Percentiles rank a stretch among this genome's conserved stretches.
Conservation (phyloP, 2,329 filamentous ascomycete species). For the Chaetomium sp. region DNA sequence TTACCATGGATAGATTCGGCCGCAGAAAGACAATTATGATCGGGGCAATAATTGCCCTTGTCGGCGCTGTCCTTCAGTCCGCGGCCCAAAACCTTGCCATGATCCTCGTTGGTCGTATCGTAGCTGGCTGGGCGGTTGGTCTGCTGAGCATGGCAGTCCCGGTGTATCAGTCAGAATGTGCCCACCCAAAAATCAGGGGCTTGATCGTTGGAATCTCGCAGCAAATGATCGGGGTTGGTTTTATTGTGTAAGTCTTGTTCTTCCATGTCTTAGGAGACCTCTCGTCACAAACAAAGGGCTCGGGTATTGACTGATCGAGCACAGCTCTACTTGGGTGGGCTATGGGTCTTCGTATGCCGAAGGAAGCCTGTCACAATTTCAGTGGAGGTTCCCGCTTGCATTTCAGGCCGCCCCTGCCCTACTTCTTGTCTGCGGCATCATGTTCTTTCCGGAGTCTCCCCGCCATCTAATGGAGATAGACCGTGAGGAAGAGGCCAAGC, state of each 20-base stretch:
- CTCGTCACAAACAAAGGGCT: no score
- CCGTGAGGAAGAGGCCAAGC: constrained; percentile 50
- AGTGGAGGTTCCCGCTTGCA: constrained; percentile 45
- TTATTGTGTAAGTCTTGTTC: constrained; percentile 44
- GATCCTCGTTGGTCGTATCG: constrained; percentile 59
- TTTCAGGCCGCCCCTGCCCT: constrained; percentile 44
- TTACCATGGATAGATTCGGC: constrained; percentile 64
- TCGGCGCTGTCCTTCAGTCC: constrained; percentile 62
- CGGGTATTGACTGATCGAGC: neutral
- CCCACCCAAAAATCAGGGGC: constrained; percentile 57
- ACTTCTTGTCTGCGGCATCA: constrained; percentile 39
- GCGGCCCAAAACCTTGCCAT: constrained; percentile 58
- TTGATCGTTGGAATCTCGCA: constrained; percentile 56
- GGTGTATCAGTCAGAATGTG: constrained; percentile 58
- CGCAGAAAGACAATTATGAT: constrained; percentile 62
- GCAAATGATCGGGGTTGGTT: constrained; percentile 50
- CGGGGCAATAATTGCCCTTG: constrained; percentile 58
- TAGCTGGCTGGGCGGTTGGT: constrained; percentile 62
- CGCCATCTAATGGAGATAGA: constrained; percentile 41
- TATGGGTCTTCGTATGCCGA: constrained; percentile 37
- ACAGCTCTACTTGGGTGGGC: constrained; percentile 47
- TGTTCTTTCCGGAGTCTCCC: constrained; percentile 44
- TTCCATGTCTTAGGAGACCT: neutral
- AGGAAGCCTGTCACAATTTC: constrained; percentile 18
- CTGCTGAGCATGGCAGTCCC: constrained; percentile 58